Evolutionary conservation across 163 green algal species (phyloP), one percentile per base, ranked within the genome.

Genomic region (Botryococcus braunii): DNA sequence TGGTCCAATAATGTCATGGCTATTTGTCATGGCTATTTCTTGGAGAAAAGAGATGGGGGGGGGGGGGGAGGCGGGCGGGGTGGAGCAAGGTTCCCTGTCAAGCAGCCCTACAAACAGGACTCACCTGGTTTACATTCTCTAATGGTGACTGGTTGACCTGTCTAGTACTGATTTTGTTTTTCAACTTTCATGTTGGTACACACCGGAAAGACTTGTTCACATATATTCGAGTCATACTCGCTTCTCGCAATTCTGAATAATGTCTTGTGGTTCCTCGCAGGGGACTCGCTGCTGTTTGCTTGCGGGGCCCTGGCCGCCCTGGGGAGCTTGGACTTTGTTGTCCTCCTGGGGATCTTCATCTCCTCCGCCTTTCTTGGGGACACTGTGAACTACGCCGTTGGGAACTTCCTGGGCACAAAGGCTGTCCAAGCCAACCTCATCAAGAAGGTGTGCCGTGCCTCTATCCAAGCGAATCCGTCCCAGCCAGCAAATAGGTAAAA

Each of bases 221-320:
- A n/a, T n/a, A n/a, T n/a, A n/a, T n/a, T n/a, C n/a, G n/a, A n/a
- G n/a, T n/a, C n/a, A n/a, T n/a, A n/a, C n/a, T n/a, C n/a, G n/a
- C n/a, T n/a, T n/a, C n/a, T n/a, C n/a, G 46, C 46, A 55, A 55
- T 27, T 27, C 17, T 55, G 17, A 55, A 55, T 55, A 21, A 55
- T 21, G 17, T 17, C 21, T 27, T 55, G 46, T 17, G 13, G 35
- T 56, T 66, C 21, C 29, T 8, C 49, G 25, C 38, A 62, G 78
- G 91, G 9, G 91, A 97, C 77, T 94, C 85, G 1, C 82, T 97
- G 50, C 83, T 97, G 23, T 97, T 97, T 78, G 89, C 89, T 13
- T 83, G 83, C 17, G 91, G 89, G 1, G 84, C 89, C 0, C 88
- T 97, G 69, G 89, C 89, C 13, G 85, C 83, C 2, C 78, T 92